Base-by-base conservation (phyloP, 805 yeast genomes). In the Candida pseudofarinosa region DNA sequence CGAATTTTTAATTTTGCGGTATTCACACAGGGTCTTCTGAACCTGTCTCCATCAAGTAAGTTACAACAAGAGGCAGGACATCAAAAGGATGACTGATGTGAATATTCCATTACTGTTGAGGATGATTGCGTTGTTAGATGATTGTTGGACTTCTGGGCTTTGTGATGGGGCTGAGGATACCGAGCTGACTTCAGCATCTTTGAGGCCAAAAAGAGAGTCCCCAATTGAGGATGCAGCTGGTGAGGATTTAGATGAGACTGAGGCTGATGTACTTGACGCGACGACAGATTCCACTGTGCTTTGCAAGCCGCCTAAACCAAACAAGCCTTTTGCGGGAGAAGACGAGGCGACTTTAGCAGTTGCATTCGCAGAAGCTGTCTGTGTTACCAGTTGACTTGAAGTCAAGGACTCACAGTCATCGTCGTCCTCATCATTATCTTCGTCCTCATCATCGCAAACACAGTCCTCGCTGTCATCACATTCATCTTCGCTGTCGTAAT, bases 401-500 rank as follows among this genome's bases (percentile, higher is more conserved):
- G 23, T 12, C 15, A 38, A 19, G 12, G 28, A 7, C 16, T 23
- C 43, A 15, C 32, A 20, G 23, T 40, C 43, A 10, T 35, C 38
- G 15, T 40, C 44, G 10, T 35, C 38, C 40, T 44, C 54, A 32
- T 43, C 50, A 35, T 47, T 51, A 33, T 50, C 51, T 16, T 40
- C 51, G 17, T 42, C 44, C 15, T 40, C 53, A 15, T 39, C 45
- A 4, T 49, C 53, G 19, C 34, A 32, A 31, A 14, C 42, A 15
- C 35, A 15, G 14, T 40, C 38, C n/a, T 40, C 44, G 32, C 36
- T 35, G 3, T 38, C 48, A 14, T 46, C 47, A 18, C 43, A 48
- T 23, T 49, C 48, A n/a, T 49, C 47, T 8, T 44, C 45, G 26
- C 46, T 46, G 20, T 46, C 49, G 30, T 46, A 48, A 26, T 42